Percentiles rank a stretch among this genome's conserved stretches.
Conservation (phyloP, 78 protist species). For the Protostelium mycophagum region DNA sequence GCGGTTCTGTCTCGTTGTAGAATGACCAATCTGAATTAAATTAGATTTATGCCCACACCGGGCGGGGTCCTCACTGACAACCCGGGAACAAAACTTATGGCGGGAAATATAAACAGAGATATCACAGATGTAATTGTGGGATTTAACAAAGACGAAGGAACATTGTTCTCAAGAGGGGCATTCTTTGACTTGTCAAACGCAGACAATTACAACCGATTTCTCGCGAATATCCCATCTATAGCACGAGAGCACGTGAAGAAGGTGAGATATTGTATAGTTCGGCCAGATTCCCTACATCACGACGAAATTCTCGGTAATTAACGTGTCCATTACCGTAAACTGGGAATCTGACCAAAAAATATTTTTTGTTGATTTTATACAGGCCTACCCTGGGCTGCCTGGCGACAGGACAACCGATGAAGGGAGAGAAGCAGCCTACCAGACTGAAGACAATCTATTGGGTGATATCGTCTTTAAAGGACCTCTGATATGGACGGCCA, state of each 20-base stretch:
- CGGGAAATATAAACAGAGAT: background rate
- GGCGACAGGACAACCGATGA: background rate
- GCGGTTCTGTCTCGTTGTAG: background rate
- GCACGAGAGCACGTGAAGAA: background rate
- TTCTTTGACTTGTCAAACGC: background rate
- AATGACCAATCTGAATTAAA: background rate
- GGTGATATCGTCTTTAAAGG: background rate
- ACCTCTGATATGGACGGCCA: background rate
- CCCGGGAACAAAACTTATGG: background rate
- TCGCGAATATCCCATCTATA: background rate
- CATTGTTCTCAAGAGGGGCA: background rate
- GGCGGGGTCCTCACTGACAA: background rate
- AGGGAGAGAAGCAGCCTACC: background rate
- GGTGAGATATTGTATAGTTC: background rate
- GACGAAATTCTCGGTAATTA: too few relatives aligned
- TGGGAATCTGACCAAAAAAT: too few relatives aligned
- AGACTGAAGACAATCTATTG: background rate
- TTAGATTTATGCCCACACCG: background rate
- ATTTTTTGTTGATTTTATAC: too few relatives aligned
- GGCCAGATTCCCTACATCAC: too few relatives aligned
- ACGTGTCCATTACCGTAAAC: too few relatives aligned
- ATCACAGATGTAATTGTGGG: background rate
- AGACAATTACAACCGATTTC: background rate
- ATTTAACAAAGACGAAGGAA: background rate
- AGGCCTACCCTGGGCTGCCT: background rate